Evolutionary conservation across 2,329 filamentous ascomycete species (phyloP), one percentile per base, ranked within the genome.

Genomic region (Sordariomycetes sp.): DNA sequence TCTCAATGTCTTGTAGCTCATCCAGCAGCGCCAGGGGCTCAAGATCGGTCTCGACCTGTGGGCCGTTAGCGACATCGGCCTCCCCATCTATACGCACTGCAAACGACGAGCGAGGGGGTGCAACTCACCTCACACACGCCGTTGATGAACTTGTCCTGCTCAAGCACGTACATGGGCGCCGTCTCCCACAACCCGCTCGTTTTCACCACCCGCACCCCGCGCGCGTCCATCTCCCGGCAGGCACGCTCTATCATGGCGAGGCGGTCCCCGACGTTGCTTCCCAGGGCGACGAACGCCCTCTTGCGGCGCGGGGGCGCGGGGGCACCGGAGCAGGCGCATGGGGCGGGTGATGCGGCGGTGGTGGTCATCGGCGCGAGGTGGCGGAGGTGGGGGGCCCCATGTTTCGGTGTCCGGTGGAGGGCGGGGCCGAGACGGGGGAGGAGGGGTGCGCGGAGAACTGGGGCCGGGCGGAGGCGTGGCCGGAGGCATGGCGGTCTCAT

Each of bases 131-230:
- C 89, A 70, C 90, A 96, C 59, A 86, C 92, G 22, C 91, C 94
- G 69, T 99, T 99, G 54, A 97, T 76, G 68, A 99, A 99, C 34
- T 83, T 82, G 62, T 86, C 85, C 70, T 99, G 94, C 62, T 97
- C 88, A 62, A 88, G 76, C 62, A 97, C 88, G 71, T 99, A 99
- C 94, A 99, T 99, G 24, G 94, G 90, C 65, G 90, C 85, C 3
- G 93, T 99, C 74, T 97, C 91, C 81, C 94, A 99, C 3, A 99
- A 77, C 61, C 85, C 87, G 70, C 93, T 97, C 0, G 93, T 96
- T 65, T 86, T 80, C 66, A 83, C 79, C 46, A 99, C 81, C 57
- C 74, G 82, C 67, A 97, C 90, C 37, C 84, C 85, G 24, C 82
- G 78, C 52, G 78, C 75, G 62, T 89, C 83, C 83, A 99, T 90